Evolutionary conservation across 2,329 filamentous ascomycete species (phyloP).

Genomic region (Colletotrichum nymphaeae): DNA sequence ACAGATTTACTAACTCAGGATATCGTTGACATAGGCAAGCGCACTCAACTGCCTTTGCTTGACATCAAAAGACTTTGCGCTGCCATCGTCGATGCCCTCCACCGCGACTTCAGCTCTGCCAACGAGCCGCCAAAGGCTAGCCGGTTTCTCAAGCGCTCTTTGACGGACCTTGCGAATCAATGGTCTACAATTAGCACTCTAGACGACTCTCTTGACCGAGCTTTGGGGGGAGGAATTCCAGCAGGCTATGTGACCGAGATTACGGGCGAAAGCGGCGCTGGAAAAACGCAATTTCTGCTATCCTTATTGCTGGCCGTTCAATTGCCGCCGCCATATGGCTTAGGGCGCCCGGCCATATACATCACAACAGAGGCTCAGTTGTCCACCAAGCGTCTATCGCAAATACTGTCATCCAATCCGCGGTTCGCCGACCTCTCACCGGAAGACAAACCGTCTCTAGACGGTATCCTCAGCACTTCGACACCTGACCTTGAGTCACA

Average conservation of each 20-base stretch:
- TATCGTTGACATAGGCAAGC: slow-evolving; percentile 83
- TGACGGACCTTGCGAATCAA: slow-evolving; percentile 26
- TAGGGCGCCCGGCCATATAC: slow-evolving; percentile 84
- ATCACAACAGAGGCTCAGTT: slow-evolving; percentile 92
- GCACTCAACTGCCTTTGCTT: slow-evolving; percentile 82
- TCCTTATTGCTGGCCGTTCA: slow-evolving; percentile 87
- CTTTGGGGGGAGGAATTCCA: slow-evolving; percentile 82
- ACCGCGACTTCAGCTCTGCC: slow-evolving; percentile 63
- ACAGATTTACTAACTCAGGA: slow-evolving; percentile 89
- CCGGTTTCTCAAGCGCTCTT: slow-evolving; percentile 18
- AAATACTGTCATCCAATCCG: slow-evolving; percentile 79
- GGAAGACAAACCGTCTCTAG: slow-evolving; percentile 69
- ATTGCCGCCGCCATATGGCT: slow-evolving; percentile 78
- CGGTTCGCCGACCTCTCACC: slow-evolving; percentile 56
- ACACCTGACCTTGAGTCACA: slow-evolving; percentile 93
- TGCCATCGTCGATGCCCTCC: slow-evolving; percentile 75
- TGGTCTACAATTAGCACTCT: slow-evolving; percentile 80
- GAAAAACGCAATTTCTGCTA: slow-evolving; percentile 95
- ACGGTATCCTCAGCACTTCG: slow-evolving; percentile 81
- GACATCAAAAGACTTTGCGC: slow-evolving; percentile 81
- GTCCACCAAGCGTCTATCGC: slow-evolving; percentile 82
- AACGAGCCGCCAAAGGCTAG: background rate
- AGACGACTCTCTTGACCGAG: slow-evolving; percentile 76
- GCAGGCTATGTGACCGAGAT: slow-evolving; percentile 88
- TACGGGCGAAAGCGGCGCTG: slow-evolving; percentile 91